These are phyloP conservation scores for Heliamphora exappendiculata DNA, from an alignment of 148 eudicot genomes.

Conservation along the genomic window DNA sequence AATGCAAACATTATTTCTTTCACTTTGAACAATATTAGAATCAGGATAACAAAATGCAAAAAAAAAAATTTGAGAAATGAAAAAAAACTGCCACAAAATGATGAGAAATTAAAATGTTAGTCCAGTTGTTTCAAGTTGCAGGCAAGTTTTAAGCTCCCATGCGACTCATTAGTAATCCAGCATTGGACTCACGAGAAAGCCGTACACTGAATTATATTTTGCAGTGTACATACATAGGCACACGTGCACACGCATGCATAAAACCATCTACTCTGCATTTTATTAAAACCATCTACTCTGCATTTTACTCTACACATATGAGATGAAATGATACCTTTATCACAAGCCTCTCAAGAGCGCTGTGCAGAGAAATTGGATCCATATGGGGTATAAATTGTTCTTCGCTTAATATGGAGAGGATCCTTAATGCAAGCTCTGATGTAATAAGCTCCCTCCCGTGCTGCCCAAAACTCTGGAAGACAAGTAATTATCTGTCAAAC, in stretches of 20 bases:
- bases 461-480: conserved; percentile 99
- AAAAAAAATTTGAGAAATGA: too few species aligned
- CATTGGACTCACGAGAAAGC: background rate
- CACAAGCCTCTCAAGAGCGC: conserved; percentile 64
- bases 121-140: conserved; percentile 1
- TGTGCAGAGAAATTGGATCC: conserved; percentile 43
- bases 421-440: conserved; percentile 82
- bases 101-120: background rate
- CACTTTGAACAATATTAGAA: background rate
- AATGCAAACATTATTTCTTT: background rate
- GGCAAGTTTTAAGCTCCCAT: background rate
- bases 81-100: background rate
- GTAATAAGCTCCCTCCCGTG: conserved; percentile 97
- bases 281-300: background rate
- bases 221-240: background rate
- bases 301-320: background rate
- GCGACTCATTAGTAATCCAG: background rate
- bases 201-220: background rate
- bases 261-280: background rate
- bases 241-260: background rate
- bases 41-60: background rate
- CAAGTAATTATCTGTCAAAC: conserved; percentile 99
- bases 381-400: conserved; percentile 82
- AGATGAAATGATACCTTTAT: conserved; percentile 55
- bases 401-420: conserved; percentile 77